Evolutionary conservation across 495 filamentous ascomycete genomes (phyloP).

Genomic region (Podospora pseudopauciseta): DNA sequence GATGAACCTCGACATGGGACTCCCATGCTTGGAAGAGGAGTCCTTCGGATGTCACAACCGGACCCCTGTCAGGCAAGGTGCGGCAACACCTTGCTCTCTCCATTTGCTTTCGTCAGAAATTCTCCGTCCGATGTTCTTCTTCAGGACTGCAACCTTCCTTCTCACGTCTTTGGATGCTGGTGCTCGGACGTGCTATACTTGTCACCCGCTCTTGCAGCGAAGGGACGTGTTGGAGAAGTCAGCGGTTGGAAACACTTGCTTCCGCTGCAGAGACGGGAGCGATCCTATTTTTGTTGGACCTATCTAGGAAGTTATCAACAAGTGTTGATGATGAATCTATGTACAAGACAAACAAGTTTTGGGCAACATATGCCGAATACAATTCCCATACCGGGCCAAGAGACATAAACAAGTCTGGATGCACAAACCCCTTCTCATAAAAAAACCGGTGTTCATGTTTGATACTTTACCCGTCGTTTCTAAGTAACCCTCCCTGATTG

Average conservation of each 20-base stretch:
- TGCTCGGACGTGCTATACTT: conserved; percentile 21
- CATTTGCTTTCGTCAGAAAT: conserved; percentile 5
- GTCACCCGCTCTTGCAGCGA: conserved; percentile 19
- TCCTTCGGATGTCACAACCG: conserved; percentile 6
- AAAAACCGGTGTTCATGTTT: conserved; percentile 1
- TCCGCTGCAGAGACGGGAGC: conserved; percentile 10
- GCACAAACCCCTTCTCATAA: not conserved
- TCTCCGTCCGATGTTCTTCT: not conserved
- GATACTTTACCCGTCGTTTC: not conserved
- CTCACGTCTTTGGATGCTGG: not conserved
- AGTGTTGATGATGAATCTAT: conserved; percentile 2
- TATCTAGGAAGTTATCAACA: not conserved
- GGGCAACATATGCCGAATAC: not conserved
- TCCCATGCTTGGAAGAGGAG: conserved; percentile 1
- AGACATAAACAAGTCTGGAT: conserved; percentile 6
- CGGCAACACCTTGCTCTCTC: not conserved
- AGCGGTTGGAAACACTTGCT: conserved; percentile 26
- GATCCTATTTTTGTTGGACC: conserved; percentile 12
- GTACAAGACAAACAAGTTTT: conserved; percentile 4
- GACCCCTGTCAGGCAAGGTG: conserved; percentile 2
- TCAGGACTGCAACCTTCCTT: not conserved
- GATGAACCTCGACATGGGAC: conserved; percentile 5
- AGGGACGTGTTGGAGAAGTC: not conserved
- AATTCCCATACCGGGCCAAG: not conserved
- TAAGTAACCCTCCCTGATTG: not conserved